These are phyloP conservation scores for Naganishia liquefaciens DNA, from an alignment of 1,284 basidiomycete genomes.

Conservation along the genomic window DNA sequence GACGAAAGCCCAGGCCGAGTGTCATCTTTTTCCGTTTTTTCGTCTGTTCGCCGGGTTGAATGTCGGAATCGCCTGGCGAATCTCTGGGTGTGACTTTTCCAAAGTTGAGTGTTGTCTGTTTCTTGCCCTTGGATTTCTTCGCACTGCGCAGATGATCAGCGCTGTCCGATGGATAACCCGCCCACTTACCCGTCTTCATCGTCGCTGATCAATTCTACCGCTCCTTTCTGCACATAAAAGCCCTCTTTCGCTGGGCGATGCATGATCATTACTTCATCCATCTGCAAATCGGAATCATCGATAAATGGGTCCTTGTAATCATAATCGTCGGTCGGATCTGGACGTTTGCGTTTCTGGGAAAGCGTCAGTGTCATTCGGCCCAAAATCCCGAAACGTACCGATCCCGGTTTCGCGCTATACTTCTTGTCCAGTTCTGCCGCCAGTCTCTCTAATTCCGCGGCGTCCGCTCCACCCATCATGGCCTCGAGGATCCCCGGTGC, in stretches of 20 bases:
- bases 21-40: constrained; percentile 14
- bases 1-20: constrained; percentile 18
- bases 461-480: constrained; percentile 18
- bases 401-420: constrained; percentile 25
- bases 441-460: constrained; percentile 26
- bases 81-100: constrained; percentile 5
- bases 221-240: constrained; percentile 85
- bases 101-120: constrained; percentile 19
- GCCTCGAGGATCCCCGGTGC: constrained; percentile 6
- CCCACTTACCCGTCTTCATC: constrained; percentile 25
- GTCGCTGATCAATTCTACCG: constrained; percentile 67
- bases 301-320: constrained; percentile 92
- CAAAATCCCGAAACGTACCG: constrained; percentile 8
- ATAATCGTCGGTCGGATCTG: constrained; percentile 66
- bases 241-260: constrained; percentile 92
- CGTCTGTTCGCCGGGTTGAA: constrained; percentile 3
- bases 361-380: not conserved
- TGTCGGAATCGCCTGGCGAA: constrained; percentile 1
- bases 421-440: constrained; percentile 29
- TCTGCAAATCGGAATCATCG: constrained; percentile 89
- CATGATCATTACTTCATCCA: constrained; percentile 86
- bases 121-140: constrained; percentile 24
- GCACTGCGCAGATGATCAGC: not conserved
- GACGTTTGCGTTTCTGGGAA: constrained; percentile 61
- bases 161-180: not conserved